Evolutionary conservation across 75 land plant species (phyloP).

Genomic region (Pinus tabuliformis): DNA sequence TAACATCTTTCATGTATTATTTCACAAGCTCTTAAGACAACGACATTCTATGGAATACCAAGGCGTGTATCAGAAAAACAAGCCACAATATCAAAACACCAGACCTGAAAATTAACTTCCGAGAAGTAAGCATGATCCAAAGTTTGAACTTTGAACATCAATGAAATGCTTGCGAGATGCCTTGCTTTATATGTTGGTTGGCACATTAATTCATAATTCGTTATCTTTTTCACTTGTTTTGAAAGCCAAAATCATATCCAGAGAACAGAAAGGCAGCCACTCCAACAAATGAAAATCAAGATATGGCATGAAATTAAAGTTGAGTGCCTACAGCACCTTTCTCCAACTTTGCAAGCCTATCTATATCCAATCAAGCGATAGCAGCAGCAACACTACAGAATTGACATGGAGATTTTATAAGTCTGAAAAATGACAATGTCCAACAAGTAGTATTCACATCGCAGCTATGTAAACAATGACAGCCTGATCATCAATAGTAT

Average conservation of each 20-base stretch:
- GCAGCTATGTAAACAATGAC: too few species aligned
- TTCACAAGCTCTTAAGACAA: too few species aligned
- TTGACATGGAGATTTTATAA: too few species aligned
- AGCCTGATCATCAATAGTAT: too few species aligned
- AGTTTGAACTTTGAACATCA: neutral
- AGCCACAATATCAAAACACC: neutral
- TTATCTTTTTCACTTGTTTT: neutral
- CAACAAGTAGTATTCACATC: too few species aligned
- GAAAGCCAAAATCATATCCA: neutral
- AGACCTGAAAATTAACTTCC: neutral
- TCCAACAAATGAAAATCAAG: neutral
- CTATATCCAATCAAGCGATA: too few species aligned
- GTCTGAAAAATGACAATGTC: too few species aligned
- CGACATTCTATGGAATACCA: too few species aligned
- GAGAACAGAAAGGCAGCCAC: neutral
- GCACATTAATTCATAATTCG: neutral
- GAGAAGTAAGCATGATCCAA: too few species aligned
- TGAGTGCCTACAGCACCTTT: neutral
- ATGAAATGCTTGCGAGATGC: neutral
- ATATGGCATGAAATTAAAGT: neutral
- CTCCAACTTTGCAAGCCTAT: neutral
- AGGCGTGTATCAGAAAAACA: too few species aligned
- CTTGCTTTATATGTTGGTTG: neutral
- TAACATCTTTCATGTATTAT: too few species aligned
- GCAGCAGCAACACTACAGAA: too few species aligned